Percentiles rank a stretch among this genome's conserved stretches.
These are phyloP conservation scores for Taxillus chinensis DNA, from an alignment of 164 flowering plant genomes.

Conservation along the genomic window DNA sequence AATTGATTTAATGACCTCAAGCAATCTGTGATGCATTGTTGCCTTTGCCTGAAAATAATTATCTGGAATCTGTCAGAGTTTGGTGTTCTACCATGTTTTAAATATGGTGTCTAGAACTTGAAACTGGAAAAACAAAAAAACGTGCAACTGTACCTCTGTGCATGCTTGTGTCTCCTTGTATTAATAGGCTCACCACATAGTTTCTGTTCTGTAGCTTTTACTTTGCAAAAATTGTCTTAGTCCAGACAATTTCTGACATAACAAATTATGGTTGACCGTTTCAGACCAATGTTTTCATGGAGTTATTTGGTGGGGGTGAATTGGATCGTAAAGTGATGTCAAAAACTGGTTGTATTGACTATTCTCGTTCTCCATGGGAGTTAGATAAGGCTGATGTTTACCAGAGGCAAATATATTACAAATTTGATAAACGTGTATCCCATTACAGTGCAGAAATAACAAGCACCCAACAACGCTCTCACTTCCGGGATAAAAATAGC, in stretches of 20 bases:
- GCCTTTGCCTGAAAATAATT: no score
- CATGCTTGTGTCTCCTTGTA: no score
- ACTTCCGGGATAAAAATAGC: slow-evolving; percentile 48
- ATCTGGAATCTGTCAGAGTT: no score
- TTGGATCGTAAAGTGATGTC: slow-evolving; percentile 72
- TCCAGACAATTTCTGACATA: background rate
- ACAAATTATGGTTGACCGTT: slow-evolving; percentile 6
- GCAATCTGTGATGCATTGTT: no score
- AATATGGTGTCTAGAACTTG: no score
- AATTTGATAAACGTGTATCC: slow-evolving; percentile 57
- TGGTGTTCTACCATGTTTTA: no score
- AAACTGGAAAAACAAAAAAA: no score
- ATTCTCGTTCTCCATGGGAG: slow-evolving; percentile 80
- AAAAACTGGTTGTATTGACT: slow-evolving; percentile 66
- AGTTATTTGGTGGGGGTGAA: slow-evolving; percentile 63
- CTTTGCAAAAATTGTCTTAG: background rate
- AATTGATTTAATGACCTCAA: no score
- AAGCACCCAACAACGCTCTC: slow-evolving; percentile 72
- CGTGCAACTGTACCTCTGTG: no score
- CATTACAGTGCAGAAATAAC: slow-evolving; percentile 81
- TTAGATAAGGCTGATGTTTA: slow-evolving; percentile 54
- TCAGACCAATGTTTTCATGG: slow-evolving; percentile 57
- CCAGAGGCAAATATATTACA: slow-evolving; percentile 71
- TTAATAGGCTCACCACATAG: no score
- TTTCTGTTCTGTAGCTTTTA: background rate